Base-by-base conservation (phyloP, 345 rosid genomes). In the Eucalyptus sp. region DNA sequence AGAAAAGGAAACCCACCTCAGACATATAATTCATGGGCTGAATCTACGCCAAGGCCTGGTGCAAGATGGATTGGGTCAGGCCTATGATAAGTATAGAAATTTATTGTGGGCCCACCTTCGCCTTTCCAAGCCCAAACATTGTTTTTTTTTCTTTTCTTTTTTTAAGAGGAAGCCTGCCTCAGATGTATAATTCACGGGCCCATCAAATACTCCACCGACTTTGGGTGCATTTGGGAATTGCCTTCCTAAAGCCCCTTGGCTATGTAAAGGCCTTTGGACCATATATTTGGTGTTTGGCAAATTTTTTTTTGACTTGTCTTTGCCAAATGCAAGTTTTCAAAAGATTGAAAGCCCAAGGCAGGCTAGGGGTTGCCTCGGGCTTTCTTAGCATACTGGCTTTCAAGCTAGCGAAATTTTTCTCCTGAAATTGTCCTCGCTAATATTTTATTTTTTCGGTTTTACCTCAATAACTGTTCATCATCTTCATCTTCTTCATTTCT, bases 351-450 rank as follows among this genome's bases (percentile, higher is more conserved):
- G 1, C 58, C 4, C 10, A 20, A 52, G 0, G 0, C 0, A 0
- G 0, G 0, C 20, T 20, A 8, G 0, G 1, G 1, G 25, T 0
- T 52, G 0, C 1, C 24, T 52, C 3, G 0, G 24, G 4, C 58
- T 52, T 52, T 52, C 0, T 52, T 0, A 3, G 2, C 25, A 20
- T 52, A 25, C 1, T 8, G 0, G 0, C 25, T 52, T 52, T 52
- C 0, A 8, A 0, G 58, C 25, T 20, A 52, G 25, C 3, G 5
- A 20, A 52, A 0, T 0, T 52, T 52, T 20, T 52, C 4, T 0
- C 25, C 0, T 0, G 0, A 20, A 52, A 52, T 52, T 20, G 0
- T 52, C 25, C 5, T 8, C 0, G 1, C 5, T 0, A 3, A 52
- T 20, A 20, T 52, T 20, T 52, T 18, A 1, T 52, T 52, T 52